Base-by-base conservation (phyloP, 2,329 filamentous ascomycete species). In the Clonostachys rosea region DNA sequence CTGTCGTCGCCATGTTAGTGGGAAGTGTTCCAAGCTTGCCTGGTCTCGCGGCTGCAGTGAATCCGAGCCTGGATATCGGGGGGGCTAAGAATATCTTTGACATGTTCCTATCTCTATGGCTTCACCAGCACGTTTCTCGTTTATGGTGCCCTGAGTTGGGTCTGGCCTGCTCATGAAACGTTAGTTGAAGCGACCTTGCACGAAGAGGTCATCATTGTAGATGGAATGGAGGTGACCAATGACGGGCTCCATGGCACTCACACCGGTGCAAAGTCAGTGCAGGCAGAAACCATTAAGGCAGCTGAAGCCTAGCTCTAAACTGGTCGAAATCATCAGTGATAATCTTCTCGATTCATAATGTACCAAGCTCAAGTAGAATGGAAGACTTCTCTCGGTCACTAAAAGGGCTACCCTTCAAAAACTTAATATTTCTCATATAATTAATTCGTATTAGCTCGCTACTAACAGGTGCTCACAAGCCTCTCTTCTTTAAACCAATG, bases 11-110 rank as follows among this genome's bases (percentile, higher is more conserved):
- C 0, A 79, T 85, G 52, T 41, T 82, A 13, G 65, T 78, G 5
- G 76, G 76, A 7, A 73, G 83, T 1, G 71, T 64, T 2, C 81
- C 81, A 0, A 76, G 73, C 41, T 54, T 85, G 2, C 81, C 81
- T 0, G 81, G 79, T 1, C 67, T 85, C 48, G 66, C 68, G 8
- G 36, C 36, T 14, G 37, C 36, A 9, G 44, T 46, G 12, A 35
- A 46, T 30, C 18, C 44, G 20, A 11, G 8, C 14, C 37, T 46
- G 8, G 44, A 46, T 42, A 46, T 46, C n/a, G 44, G 44, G 12
- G 52, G 52, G 9, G 52, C 45, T 16, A 37, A 48, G 18, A 42
- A 53, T 36, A 46, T 53, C 34, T 53, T 52, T 24, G 45, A 24
- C 44, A 52, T 53, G 30, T 48, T 52, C 44, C 44, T 53, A 50